Evolutionary conservation across 495 filamentous ascomycete species (phyloP).

Genomic region (Penicillium cinerascens): DNA sequence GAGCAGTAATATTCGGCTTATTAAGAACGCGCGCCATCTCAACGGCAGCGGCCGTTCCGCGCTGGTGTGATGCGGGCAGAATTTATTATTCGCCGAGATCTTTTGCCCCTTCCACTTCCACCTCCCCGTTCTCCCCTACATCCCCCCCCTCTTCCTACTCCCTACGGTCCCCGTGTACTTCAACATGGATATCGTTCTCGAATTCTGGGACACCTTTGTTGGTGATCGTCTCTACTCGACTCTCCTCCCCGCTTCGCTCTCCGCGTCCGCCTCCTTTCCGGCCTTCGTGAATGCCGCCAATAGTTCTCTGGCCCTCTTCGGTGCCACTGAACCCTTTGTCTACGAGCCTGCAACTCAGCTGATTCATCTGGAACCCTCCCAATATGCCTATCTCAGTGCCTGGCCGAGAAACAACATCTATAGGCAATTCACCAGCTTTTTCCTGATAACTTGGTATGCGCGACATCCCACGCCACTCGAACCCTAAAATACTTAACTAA

Average conservation of each 20-base stretch:
- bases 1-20: conserved; percentile 8
- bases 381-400: conserved; percentile 77
- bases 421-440: conserved; percentile 73
- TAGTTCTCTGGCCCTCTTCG: conserved; percentile 41
- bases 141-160: background rate
- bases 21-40: conserved; percentile 12
- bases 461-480: background rate
- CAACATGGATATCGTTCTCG: conserved; percentile 86
- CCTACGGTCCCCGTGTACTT: background rate
- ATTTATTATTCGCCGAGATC: conserved; percentile 25
- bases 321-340: conserved; percentile 47
- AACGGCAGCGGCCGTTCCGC: conserved; percentile 38
- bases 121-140: background rate
- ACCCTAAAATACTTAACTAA: background rate
- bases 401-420: conserved; percentile 78
- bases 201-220: conserved; percentile 78
- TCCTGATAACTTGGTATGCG: conserved; percentile 78
- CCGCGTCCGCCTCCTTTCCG: conserved; percentile 43
- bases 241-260: conserved; percentile 59
- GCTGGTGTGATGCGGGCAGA: conserved; percentile 37
- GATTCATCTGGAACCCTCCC: conserved; percentile 64
- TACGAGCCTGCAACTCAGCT: conserved; percentile 72
- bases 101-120: conserved; percentile 9
- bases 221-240: conserved; percentile 78
- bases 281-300: conserved; percentile 40